Conservation (phyloP, 192 early-diverging fungal species). For the Coemansia sp. region DNA sequence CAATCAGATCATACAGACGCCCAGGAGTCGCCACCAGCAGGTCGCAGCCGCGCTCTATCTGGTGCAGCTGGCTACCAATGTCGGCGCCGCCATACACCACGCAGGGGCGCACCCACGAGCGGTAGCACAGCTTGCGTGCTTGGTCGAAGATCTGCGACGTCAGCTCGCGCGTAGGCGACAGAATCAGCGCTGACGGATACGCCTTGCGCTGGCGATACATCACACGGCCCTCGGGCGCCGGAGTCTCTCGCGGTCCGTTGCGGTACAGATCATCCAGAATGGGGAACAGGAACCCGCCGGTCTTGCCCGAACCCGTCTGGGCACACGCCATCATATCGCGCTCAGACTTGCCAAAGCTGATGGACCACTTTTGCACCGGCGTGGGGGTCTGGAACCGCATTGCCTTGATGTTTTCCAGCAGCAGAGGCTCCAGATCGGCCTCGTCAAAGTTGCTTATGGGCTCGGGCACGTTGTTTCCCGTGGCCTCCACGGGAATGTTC, state of each 20-base stretch:
- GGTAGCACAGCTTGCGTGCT: conserved; percentile 76
- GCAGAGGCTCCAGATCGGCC: conserved; percentile 78
- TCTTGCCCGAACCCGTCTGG: conserved; percentile 95
- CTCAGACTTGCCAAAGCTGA: conserved; percentile 72
- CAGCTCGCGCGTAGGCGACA: conserved; percentile 78
- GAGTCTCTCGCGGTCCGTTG: conserved; percentile 65
- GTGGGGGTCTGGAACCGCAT: conserved; percentile 87
- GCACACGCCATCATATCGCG: conserved; percentile 99
- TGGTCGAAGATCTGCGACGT: conserved; percentile 67
- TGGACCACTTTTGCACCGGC: conserved; percentile 93
- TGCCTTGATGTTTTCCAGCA: conserved; percentile 86
- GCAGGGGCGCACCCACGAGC: conserved; percentile 89
- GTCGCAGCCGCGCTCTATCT: conserved; percentile 91
- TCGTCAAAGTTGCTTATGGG: conserved; percentile 64
- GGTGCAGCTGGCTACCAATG: conserved; percentile 81
- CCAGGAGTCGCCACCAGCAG: conserved; percentile 94
- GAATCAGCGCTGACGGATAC: conserved; percentile 61
- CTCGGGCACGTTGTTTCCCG: conserved; percentile 66
- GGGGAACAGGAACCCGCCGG: conserved; percentile 96
- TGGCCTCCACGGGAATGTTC: conserved; percentile 94
- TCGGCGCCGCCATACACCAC: conserved; percentile 96
- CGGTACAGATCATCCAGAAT: conserved; percentile 90
- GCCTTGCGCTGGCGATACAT: conserved; percentile 61
- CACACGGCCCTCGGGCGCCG: conserved; percentile 41
- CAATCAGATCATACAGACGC: conserved; percentile 85